phyloP scores from a whole-genome alignment of 2,329 filamentous ascomycete species.

The Penicillium sp. region DNA sequence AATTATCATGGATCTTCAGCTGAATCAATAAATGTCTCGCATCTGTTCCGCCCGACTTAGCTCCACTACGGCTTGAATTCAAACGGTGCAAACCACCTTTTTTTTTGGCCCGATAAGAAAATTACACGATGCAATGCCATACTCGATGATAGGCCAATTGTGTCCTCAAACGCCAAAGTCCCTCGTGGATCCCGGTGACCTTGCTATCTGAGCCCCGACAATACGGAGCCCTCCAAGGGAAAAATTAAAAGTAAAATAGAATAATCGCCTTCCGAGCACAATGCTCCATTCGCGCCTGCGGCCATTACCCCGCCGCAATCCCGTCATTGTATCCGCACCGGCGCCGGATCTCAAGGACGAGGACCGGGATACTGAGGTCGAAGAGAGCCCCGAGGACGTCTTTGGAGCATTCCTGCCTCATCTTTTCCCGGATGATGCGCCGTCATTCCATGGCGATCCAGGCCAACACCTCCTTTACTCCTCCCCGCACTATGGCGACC shows the following conservation, averaged over 20 bases:
- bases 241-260: background rate
- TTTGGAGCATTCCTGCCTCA: slow-evolving; percentile 54
- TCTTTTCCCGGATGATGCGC: slow-evolving; percentile 57
- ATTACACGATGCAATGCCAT: background rate
- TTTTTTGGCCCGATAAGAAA: slow-evolving; percentile 1
- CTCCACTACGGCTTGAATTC: slow-evolving; percentile 5
- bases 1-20: background rate
- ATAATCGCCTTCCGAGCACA: background rate
- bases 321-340: slow-evolving; percentile 10
- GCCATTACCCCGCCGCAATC: slow-evolving; percentile 27
- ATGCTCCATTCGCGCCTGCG: slow-evolving; percentile 35
- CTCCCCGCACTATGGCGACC: slow-evolving; percentile 41
- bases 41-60: background rate
- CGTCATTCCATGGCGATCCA: slow-evolving; percentile 54
- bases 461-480: slow-evolving; percentile 52
- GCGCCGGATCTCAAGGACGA: slow-evolving; percentile 16
- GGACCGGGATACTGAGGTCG: slow-evolving; percentile 12
- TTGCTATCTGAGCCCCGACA: background rate
- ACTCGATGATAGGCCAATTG: background rate
- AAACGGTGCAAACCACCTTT: slow-evolving; percentile 4
- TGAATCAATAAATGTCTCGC: slow-evolving; percentile 1
- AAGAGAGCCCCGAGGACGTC: slow-evolving; percentile 50
- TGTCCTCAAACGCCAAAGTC: background rate
- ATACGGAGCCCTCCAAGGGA: background rate
- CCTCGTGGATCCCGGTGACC: background rate